A percentile compares a stretch with the other conserved stretches of the same genome.
Conservation (phyloP, 345 rosid genomes). For the Acer campestre region DNA sequence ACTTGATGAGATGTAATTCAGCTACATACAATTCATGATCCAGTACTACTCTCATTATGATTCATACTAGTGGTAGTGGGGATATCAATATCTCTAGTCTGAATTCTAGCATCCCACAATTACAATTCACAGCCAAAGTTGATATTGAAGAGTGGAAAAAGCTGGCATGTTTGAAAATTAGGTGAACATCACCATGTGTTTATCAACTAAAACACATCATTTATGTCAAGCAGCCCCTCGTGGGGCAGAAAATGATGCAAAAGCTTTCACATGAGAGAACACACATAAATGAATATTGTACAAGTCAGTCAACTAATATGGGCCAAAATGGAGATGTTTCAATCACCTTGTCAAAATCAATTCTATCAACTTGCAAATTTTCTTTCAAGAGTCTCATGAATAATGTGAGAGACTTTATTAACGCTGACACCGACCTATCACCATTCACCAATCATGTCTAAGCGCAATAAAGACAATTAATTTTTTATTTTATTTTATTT, state of each 20-base stretch:
- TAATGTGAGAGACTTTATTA: neutral
- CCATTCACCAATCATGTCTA: neutral
- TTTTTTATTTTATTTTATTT: neutral
- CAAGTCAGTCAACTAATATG: neutral
- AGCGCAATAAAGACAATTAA: neutral
- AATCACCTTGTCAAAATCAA: neutral
- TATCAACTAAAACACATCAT: conserved; percentile 3
- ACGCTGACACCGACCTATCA: neutral
- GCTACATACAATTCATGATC: neutral
- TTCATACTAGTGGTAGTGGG: neutral
- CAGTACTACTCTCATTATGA: neutral
- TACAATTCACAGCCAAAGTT: neutral
- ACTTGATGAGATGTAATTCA: neutral
- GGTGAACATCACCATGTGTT: neutral
- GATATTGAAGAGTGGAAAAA: neutral
- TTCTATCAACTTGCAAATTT: neutral
- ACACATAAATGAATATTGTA: neutral
- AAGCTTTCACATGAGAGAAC: conserved; percentile 2
- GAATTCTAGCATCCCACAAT: conserved; percentile 14
- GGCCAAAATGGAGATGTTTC: neutral
- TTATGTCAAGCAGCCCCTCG: neutral
- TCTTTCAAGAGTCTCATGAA: neutral
- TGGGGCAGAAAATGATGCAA: neutral
- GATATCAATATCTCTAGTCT: neutral
- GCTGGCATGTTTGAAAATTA: neutral